Base-by-base conservation (phyloP, 1,284 basidiomycete genomes). In the Ganoderma lingzhi region DNA sequence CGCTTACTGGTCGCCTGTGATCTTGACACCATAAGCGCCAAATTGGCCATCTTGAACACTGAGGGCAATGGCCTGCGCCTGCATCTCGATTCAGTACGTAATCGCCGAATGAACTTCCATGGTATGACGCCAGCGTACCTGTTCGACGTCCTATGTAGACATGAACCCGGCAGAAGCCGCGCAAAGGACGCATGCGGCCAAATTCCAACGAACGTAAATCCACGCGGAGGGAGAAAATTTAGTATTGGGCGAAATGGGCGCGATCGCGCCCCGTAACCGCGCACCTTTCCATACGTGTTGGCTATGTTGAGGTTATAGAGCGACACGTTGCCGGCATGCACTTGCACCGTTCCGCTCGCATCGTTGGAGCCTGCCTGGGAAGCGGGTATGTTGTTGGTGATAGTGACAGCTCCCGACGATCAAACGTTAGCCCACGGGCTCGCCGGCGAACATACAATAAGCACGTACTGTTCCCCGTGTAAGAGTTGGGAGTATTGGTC, bases 241-340 rank as follows among this genome's bases (percentile, higher is more conserved):
- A 37, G 42, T 17, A 42, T 42, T 69, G 63, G 68, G 59, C 56
- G 67, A 41, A 59, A 60, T 55, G 71, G 64, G 71, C 71, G 69
- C 69, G 71, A 73, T 71, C 66, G 14, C 37, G 37, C 53, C 60
- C 65, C 53, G 30, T 6, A 35, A 6, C 37, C 51, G 64, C 70
- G 58, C 56, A 72, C 86, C n/a, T 78, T 72, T 0, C 87, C 88
- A 69, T 82, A 86, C 0, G 83, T 86, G 74, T 89, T 89, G 64
- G 82, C 83, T 51, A 89, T 83, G 71, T 89, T 84, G 58, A 88
- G 81, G 69, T 88, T 88, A 76, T 88, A 89, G 79, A 88, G 80
- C 64, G 80, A 81, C 71, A 88, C 86, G 69, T 86, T 79, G 69
- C 86, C 76, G 67, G 84, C 85, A 76, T 88, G 85, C 42, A 88